Evolutionary conservation across 78 protist genomes (phyloP).

Genomic region (Bigelowiella natans): DNA sequence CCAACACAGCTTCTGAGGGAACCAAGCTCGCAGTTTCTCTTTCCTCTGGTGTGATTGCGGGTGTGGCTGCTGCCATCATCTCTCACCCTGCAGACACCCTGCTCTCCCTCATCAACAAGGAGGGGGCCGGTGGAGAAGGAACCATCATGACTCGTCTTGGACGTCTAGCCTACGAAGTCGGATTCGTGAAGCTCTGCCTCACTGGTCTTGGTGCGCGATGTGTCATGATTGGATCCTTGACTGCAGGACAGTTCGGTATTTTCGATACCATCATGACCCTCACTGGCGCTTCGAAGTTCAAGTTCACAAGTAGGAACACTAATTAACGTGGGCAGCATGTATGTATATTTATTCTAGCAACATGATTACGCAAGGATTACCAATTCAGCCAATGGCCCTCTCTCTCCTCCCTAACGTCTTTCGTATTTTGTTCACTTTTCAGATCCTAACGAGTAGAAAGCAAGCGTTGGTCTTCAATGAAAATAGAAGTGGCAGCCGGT

Average conservation of each 20-base stretch:
- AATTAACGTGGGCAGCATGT: too few relatives aligned
- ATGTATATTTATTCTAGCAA: too few relatives aligned
- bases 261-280: constrained; percentile 35
- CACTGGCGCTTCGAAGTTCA: constrained; percentile 35
- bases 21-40: constrained; percentile 14
- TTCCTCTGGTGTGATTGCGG: constrained; percentile 35
- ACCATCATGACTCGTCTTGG: constrained; percentile 4
- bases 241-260: constrained; percentile 41
- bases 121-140: constrained; percentile 33
- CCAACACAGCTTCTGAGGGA: neutral
- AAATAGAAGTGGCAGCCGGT: too few relatives aligned
- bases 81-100: constrained; percentile 48
- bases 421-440: too few relatives aligned
- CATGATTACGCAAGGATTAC: too few relatives aligned
- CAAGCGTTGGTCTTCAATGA: too few relatives aligned
- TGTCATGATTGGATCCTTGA: constrained; percentile 43
- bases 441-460: too few relatives aligned
- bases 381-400: too few relatives aligned
- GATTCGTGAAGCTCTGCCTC: constrained; percentile 26
- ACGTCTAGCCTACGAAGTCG: constrained; percentile 24
- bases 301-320: constrained; percentile 19
- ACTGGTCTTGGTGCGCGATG: constrained; percentile 33
- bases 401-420: too few relatives aligned
- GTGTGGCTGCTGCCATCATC: constrained; percentile 41
- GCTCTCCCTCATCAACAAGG: constrained; percentile 36